Evolutionary conservation across 371 early-diverging fungal genomes (phyloP), one percentile per base, ranked within the genome.

Genomic region (Basidiobolus meristosporus): DNA sequence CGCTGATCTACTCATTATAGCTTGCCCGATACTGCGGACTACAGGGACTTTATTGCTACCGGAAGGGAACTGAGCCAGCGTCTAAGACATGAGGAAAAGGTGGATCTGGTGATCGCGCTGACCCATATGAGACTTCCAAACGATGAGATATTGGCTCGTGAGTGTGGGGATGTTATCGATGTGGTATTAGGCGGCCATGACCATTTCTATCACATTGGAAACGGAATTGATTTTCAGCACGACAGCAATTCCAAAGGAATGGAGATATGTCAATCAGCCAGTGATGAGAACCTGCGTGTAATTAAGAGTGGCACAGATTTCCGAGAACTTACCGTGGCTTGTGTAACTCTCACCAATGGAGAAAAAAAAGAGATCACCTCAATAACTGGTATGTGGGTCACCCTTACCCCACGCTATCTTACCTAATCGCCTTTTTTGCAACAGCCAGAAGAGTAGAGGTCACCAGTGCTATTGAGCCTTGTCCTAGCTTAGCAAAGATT

Each of bases 221-320:
- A 47, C 33, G 43, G n/a, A n/a, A n/a, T 40, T 14, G 57, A 55
- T 1, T 64, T 53, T 37, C 63, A 63, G 26, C 48, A 51, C 12
- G 56, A 46, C 37, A 51, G 51, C 38, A 31, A 41, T 4, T 46
- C 31, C n/a, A 36, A 33, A 11, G 48, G 51, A 40, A 45, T 45
- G 15, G 41, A 40, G 6, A 48, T 48, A 26, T 51, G 48, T 9
- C 23, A 43, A 32, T n/a, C 36, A 19, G 39, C 35, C 1, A 38
- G 30, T 2, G 39, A 38, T 15, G 15, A 21, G 6, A 58, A 56
- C n/a, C 39, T 62, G 5, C 56, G 62, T 14, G 52, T 73, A 1
- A 52, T 75, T 22, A 75, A 73, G 48, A 63, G 65, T 40, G 74
- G 76, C 11, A 70, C 72, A 0, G 76, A 75, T 45, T 73, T 75